phyloP scores from a whole-genome alignment of 768 basidiomycete species.

The Lentinula edodes region DNA sequence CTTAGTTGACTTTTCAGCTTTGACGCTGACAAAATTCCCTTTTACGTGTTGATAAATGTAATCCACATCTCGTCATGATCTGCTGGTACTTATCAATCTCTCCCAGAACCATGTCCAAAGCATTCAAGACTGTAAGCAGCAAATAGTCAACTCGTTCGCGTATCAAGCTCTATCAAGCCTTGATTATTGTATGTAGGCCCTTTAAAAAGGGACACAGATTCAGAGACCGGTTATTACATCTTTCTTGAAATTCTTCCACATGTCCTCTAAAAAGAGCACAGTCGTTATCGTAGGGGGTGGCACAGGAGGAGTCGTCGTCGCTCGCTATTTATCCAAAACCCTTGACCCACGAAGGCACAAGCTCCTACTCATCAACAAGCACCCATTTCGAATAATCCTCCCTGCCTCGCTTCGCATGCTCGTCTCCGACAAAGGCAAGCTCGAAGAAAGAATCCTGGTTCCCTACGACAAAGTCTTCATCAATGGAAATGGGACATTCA shows the following conservation, averaged over 20 bases:
- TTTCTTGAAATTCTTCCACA: neutral
- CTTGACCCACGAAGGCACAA: constrained; percentile 43
- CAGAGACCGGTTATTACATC: neutral
- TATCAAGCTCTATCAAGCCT: no score
- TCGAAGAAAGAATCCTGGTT: constrained; percentile 28
- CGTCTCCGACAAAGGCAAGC: constrained; percentile 35
- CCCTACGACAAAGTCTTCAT: constrained; percentile 38
- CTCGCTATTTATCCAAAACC: constrained; percentile 41
- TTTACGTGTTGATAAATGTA: neutral
- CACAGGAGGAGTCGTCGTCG: constrained; percentile 38
- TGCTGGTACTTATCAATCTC: neutral
- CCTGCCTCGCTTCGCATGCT: constrained; percentile 48
- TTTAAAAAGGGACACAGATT: neutral
- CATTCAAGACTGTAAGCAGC: neutral
- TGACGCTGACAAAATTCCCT: neutral
- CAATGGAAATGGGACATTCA: constrained; percentile 39
- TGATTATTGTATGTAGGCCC: no score
- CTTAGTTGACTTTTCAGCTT: neutral
- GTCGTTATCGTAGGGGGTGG: constrained; percentile 57
- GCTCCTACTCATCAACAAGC: constrained; percentile 49
- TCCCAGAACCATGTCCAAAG: no score
- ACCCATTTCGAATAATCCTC: constrained; percentile 44
- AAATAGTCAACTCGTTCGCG: neutral
- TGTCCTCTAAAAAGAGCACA: neutral
- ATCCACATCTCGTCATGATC: neutral